Percentiles rank a stretch among this genome's conserved stretches.
phyloP scores from a whole-genome alignment of 768 basidiomycete genomes.

The Candolleomyces efflorescens region DNA sequence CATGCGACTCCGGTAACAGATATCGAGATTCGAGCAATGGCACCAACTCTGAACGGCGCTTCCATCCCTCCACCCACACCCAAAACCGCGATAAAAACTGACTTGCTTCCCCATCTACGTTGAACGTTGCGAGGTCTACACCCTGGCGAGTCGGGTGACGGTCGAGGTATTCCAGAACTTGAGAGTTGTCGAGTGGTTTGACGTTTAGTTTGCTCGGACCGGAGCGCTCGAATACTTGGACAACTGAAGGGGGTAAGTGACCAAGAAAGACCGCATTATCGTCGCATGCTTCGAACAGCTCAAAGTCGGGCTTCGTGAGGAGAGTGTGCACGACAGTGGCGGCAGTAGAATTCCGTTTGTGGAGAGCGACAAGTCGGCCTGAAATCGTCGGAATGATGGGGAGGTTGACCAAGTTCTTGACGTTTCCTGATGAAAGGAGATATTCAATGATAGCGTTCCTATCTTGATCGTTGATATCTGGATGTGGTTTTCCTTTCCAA shows the following conservation, averaged over 20 bases:
- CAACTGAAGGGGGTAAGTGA: constrained; percentile 21
- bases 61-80: constrained; percentile 34
- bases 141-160: constrained; percentile 19
- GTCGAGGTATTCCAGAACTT: constrained; percentile 26
- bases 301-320: constrained; percentile 18
- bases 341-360: background rate
- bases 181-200: constrained; percentile 17
- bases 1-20: background rate
- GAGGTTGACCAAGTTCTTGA: constrained; percentile 30
- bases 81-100: constrained; percentile 40
- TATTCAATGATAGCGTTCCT: constrained; percentile 23
- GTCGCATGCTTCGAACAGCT: constrained; percentile 29
- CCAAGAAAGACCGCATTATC: constrained; percentile 25
- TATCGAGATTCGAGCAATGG: background rate
- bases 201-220: constrained; percentile 30
- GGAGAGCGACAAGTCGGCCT: constrained; percentile 15
- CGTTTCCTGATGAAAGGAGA: constrained; percentile 27
- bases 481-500: background rate
- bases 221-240: constrained; percentile 13
- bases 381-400: constrained; percentile 30
- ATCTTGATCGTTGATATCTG: background rate
- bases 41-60: background rate
- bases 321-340: constrained; percentile 21
- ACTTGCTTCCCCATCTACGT: constrained; percentile 14
- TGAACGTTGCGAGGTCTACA: constrained; percentile 17